Evolutionary conservation across 2,329 filamentous ascomycete species (phyloP).

Genomic region (Ophiostoma montium): DNA sequence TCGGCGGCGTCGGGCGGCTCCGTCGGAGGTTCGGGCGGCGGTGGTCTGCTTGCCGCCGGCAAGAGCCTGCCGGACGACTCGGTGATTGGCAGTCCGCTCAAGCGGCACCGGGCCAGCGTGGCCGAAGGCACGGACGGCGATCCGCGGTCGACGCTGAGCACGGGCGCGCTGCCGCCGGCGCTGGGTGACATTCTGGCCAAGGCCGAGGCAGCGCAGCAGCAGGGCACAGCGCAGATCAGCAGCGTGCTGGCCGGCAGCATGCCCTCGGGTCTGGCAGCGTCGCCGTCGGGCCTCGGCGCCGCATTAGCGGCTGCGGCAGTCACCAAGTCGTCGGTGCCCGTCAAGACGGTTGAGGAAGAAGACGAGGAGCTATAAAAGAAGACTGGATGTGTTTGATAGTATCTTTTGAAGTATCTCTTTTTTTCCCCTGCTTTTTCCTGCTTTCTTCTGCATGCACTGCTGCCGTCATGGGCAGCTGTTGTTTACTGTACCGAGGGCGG

Average conservation of each 20-base stretch:
- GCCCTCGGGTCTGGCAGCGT: too few relatives aligned
- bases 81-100: conserved; percentile 54
- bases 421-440: not conserved
- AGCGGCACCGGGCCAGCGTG: conserved; percentile 57
- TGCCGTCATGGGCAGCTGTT: not conserved
- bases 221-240: not conserved
- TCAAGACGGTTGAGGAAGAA: not conserved
- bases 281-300: not conserved
- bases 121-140: conserved; percentile 29
- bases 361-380: conserved; percentile 10
- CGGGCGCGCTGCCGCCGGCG: conserved; percentile 22
- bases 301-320: not conserved
- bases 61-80: conserved; percentile 32
- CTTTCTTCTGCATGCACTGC: not conserved
- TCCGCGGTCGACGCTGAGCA: conserved; percentile 13
- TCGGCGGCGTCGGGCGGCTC: not conserved
- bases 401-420: not conserved
- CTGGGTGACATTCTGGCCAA: conserved; percentile 28
- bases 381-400: not conserved
- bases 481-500: too few relatives aligned
- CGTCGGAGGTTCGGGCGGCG: not conserved
- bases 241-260: not conserved
- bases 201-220: conserved; percentile 20
- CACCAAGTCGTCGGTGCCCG: not conserved
- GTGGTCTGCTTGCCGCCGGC: conserved; percentile 22